Percentiles rank a stretch among this genome's conserved stretches.
These are phyloP conservation scores for Crataegus laevigata DNA, from an alignment of 306 rosid species.

Conservation along the genomic window DNA sequence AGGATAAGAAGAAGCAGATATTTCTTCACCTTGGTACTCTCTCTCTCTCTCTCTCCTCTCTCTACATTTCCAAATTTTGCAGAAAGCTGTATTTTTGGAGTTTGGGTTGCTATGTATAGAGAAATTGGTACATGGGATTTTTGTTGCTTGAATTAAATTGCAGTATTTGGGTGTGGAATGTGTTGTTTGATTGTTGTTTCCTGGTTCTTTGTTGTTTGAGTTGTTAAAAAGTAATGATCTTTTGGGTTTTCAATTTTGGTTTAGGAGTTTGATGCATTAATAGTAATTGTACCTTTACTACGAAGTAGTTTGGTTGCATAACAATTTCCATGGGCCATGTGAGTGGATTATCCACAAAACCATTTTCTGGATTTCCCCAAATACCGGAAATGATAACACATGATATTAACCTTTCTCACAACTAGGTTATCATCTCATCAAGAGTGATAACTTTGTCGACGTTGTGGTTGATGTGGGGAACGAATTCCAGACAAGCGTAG, in stretches of 20 bases:
- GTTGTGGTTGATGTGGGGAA: background rate
- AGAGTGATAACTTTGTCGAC: background rate
- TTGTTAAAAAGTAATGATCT: background rate
- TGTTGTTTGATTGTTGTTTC: too few species aligned
- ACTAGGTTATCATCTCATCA: background rate
- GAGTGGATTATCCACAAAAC: background rate
- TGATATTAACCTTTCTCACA: background rate
- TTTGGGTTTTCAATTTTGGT: background rate
- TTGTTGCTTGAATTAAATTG: too few species aligned
- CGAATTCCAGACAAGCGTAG: too few species aligned
- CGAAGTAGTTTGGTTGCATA: background rate
- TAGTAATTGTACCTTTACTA: background rate
- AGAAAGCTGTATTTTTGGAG: background rate
- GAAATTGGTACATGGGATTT: too few species aligned
- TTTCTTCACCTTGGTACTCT: conserved; percentile 12
- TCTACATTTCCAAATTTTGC: background rate
- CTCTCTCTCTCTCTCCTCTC: background rate
- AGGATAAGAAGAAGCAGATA: conserved; percentile 3
- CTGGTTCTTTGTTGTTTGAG: too few species aligned
- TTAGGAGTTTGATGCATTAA: background rate
- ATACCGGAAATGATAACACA: background rate
- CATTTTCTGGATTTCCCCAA: background rate
- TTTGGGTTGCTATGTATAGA: too few species aligned
- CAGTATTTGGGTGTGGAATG: too few species aligned
- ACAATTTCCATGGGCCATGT: background rate